Base-by-base conservation (phyloP, 1,284 basidiomycete species). In the Cutaneotrichosporon curvatum region DNA sequence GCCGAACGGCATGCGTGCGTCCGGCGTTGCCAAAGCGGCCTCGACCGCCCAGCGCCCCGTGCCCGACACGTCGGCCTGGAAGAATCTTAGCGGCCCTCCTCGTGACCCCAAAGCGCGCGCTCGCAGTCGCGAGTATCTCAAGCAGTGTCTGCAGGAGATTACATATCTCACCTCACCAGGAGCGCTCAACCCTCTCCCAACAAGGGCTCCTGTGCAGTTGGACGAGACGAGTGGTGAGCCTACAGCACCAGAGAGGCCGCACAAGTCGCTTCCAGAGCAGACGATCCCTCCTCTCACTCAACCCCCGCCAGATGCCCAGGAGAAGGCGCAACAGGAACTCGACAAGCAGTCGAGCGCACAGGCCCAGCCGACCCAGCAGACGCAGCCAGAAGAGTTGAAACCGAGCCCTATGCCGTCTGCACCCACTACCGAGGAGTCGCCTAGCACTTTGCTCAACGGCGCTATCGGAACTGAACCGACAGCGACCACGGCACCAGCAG, bases 111-210 rank as follows among this genome's bases (percentile, higher is more conserved):
- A 95, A 72, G 87, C 87, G 59, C 81, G 94, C 58, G 90, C 91
- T 35, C 80, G 89, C 55, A 94, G 89, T 75, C 79, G 92, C 48
- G 95, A 98, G 55, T 99, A 97, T 70, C 79, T 99, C 58, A 97
- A 98, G 73, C 94, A 98, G 81, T 90, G 95, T 73, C 76, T 98
- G 31, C 94, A 97, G 74, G 94, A 98, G 76, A 89, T 98, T 59
- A 87, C 89, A 8, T 98, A 99, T 70, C 76, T 99, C 43, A 99
- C 94, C 1, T 96, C 91, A 2, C 83, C 90, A 1, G 86, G 94
- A 65, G 92, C 94, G 4, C 83, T 98, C 76, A 99, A 99, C 68
- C 95, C 94, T 31, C 77, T 99, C 30, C 88, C 90, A 0, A 85
- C 88, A 48, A 81, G 87, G 50, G 83, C 87, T 1, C 75, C 65